Conservation (phyloP, 108 stramenopile species). For the Heterococcus sp. region DNA sequence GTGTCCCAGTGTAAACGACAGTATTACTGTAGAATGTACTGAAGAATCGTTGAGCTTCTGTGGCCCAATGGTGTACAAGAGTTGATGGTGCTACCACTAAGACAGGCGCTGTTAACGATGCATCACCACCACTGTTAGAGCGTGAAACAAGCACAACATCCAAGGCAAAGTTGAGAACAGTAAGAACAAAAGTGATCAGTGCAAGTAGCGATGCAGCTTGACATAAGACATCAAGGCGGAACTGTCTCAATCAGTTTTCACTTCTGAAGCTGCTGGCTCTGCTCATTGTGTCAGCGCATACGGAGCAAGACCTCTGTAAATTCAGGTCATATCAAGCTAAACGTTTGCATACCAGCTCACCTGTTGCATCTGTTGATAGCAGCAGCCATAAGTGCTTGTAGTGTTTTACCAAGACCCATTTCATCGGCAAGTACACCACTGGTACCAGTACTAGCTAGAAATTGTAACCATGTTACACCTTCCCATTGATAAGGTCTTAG, state of each 20-base stretch:
- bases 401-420: slow-evolving; percentile 46
- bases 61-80: slow-evolving; percentile 19
- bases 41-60: slow-evolving; percentile 21
- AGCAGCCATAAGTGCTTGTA: slow-evolving; percentile 35
- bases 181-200: neutral
- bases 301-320: no score
- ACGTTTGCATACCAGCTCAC: neutral
- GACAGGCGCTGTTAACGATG: no score
- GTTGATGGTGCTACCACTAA: slow-evolving; percentile 20
- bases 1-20: slow-evolving; percentile 4
- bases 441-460: slow-evolving; percentile 28
- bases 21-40: neutral
- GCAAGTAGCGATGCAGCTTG: neutral
- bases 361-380: slow-evolving; percentile 11
- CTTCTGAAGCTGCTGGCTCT: no score
- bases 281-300: no score
- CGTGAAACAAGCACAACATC: neutral
- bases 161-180: neutral
- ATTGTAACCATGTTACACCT: slow-evolving; percentile 34
- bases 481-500: slow-evolving; percentile 47
- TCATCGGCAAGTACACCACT: slow-evolving; percentile 41
- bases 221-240: no score
- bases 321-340: neutral
- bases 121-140: no score
- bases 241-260: no score